Base-by-base conservation (phyloP, 2,329 filamentous ascomycete genomes). In the Alternaria sp. region DNA sequence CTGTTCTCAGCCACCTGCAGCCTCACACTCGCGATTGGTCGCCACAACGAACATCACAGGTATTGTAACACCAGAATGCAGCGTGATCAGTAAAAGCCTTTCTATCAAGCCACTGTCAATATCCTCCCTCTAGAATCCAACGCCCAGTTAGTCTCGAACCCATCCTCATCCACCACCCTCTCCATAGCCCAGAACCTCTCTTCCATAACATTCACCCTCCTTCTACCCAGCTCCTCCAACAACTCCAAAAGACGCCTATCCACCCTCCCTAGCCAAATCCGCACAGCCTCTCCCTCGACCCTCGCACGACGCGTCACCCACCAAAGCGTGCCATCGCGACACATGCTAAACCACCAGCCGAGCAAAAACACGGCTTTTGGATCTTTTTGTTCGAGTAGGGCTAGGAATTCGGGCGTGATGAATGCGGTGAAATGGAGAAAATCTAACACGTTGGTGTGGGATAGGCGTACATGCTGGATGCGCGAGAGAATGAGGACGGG, bases 301-400 rank as follows among this genome's bases (percentile, higher is more conserved):
- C 53, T 69, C 6, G 75, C 74, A 10, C 75, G 66, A 11, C 68
- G 43, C 18, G 56, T 64, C 60, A 78, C 60, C 75, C 75, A 77
- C 75, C 75, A 78, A 23, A 75, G 18, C 10, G 69, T 65, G 2
- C 67, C 70, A 20, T 64, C 46, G 4, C 63, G 60, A 37, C 76
- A 43, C 53, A 84, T 83, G 10, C 84, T 83, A 72, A 85, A 87
- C 87, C 87, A 90, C 75, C 85, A 87, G 0, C 83, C 81, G n/a
- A 89, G 73, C 37, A 90, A 68, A 11, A 89, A 71, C 63, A 90
- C 70, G 0, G 87, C 87, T 26, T 82, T 78, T 1, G 84, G 76
- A 47, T 90, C 87, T 63, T 86, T 88, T 0, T 65, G 41, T 49
- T 82, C 75, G 1, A 90, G 69, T n/a, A 88, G 64, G 0, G 51